Base-by-base conservation (phyloP, 2,329 filamentous ascomycete species). In the Chaetomiaceae sp. region DNA sequence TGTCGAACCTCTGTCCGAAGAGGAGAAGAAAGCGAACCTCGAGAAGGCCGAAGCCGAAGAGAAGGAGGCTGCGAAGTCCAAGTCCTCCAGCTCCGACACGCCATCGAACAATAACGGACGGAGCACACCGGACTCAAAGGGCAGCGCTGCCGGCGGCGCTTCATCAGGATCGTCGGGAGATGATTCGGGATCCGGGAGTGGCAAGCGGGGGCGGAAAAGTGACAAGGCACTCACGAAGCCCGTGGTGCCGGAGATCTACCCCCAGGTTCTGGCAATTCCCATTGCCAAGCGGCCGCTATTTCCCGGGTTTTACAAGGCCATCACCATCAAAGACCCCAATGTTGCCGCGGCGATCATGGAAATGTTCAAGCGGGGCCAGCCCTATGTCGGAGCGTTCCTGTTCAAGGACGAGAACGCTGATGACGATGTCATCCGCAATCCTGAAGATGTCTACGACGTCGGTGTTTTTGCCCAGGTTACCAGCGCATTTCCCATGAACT, bases 381-480 rank as follows among this genome's bases (percentile, higher is more conserved):
- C 92, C 21, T 99, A 99, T 65, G 90, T 99, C 36, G 94, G 94
- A 58, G 92, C 91, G 3, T 99, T 99, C 72, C 71, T 99, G 65
- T 90, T 97, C 75, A 97, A 97, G 71, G 91, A 99, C 66, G 92
- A 96, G 66, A 87, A 90, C 58, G 87, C 89, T 58, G 94, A 97
- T 67, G 89, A 90, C 66, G 95, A 99, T 69, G 82, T 95, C 44
- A 97, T 99, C 67, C 88, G 92, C 60, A 91, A 86, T 60, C 77
- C 87, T 25, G 87, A 91, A 57, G 94, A 99, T 64, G 92, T 99
- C 27, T 89, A 99, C 70, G 90, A 96, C 61, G 89, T 95, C 14
- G 94, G 94, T 57, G 94, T 96, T 1, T 99, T 99, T 69, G 95
- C 94, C 43, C 94, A 99, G 68, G 91, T 99, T 59, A 99, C 94